Conservation (phyloP, 768 basidiomycete genomes). For the Trametes maxima region DNA sequence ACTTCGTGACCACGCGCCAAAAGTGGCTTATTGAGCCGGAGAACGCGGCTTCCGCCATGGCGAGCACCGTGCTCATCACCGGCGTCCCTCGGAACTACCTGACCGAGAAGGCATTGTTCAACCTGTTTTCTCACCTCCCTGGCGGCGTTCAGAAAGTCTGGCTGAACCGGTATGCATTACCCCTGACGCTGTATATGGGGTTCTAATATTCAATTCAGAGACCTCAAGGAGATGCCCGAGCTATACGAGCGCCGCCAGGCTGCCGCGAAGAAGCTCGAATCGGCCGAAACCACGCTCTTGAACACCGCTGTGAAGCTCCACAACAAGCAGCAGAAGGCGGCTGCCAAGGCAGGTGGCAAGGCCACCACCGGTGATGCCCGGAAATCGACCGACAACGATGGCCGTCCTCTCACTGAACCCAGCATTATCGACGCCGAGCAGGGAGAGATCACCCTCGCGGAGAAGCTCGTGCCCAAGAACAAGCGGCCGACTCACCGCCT, state of each 20-base stretch:
- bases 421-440: slow-evolving; percentile 34
- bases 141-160: slow-evolving; percentile 91
- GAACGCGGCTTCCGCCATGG: slow-evolving; percentile 80
- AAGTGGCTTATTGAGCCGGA: slow-evolving; percentile 72
- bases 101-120: slow-evolving; percentile 62
- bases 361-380: slow-evolving; percentile 23
- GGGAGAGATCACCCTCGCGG: slow-evolving; percentile 30
- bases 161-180: slow-evolving; percentile 72
- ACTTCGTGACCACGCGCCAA: slow-evolving; percentile 82
- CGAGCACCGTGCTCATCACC: slow-evolving; percentile 88
- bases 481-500: slow-evolving; percentile 83
- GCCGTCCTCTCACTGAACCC: slow-evolving; percentile 29
- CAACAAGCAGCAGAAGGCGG: slow-evolving; percentile 53
- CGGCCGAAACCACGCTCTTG: slow-evolving; percentile 79
- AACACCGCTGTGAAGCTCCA: slow-evolving; percentile 76
- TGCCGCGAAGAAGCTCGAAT: slow-evolving; percentile 81
- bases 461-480: slow-evolving; percentile 61
- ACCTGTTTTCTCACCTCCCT: slow-evolving; percentile 80
- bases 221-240: slow-evolving; percentile 86
- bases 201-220: slow-evolving; percentile 41
- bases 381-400: slow-evolving; percentile 27
- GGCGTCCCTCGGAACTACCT: slow-evolving; percentile 84
- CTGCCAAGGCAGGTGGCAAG: slow-evolving; percentile 45
- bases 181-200: too few relatives aligned
- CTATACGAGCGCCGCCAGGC: slow-evolving; percentile 74